Percentiles rank a stretch among this genome's conserved stretches.
Conservation (phyloP, 2,329 filamentous ascomycete species). For the Microsporum ferrugineum region DNA sequence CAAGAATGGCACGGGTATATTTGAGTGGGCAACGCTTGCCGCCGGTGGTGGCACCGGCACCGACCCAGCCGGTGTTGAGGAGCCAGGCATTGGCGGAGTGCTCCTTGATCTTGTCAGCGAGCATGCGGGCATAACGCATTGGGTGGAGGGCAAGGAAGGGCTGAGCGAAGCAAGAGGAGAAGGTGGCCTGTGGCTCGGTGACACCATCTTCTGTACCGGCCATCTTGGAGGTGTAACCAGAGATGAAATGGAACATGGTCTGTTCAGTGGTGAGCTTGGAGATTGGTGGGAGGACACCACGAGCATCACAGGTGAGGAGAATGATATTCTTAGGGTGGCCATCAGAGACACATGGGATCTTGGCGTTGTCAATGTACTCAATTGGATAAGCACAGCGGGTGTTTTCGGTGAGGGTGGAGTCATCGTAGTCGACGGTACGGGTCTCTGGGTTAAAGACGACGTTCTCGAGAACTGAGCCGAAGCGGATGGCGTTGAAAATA, state of each 20-base stretch:
- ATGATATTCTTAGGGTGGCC: constrained; percentile 95
- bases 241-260: constrained; percentile 99
- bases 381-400: constrained; percentile 92
- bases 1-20: constrained; percentile 96
- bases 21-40: constrained; percentile 96
- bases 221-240: constrained; percentile 99
- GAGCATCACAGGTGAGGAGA: constrained; percentile 92
- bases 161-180: constrained; percentile 98
- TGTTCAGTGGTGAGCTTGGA: constrained; percentile 90
- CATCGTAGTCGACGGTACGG: constrained; percentile 89
- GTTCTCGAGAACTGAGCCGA: constrained; percentile 96
- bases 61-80: constrained; percentile 96
- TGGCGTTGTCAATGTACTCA: constrained; percentile 97
- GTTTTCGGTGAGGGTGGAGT: constrained; percentile 91
- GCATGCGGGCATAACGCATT: constrained; percentile 98
- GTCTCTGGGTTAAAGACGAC: constrained; percentile 91
- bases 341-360: constrained; percentile 84
- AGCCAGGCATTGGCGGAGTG: constrained; percentile 97
- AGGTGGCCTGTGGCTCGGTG: constrained; percentile 93
- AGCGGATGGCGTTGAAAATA: constrained; percentile 91
- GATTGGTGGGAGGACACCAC: constrained; percentile 93
- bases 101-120: constrained; percentile 91
- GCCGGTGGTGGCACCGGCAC: constrained; percentile 77
- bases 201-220: constrained; percentile 95
- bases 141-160: constrained; percentile 97